Base-by-base conservation (phyloP, 2,329 filamentous ascomycete species). In the Sporothrix variecibatus region DNA sequence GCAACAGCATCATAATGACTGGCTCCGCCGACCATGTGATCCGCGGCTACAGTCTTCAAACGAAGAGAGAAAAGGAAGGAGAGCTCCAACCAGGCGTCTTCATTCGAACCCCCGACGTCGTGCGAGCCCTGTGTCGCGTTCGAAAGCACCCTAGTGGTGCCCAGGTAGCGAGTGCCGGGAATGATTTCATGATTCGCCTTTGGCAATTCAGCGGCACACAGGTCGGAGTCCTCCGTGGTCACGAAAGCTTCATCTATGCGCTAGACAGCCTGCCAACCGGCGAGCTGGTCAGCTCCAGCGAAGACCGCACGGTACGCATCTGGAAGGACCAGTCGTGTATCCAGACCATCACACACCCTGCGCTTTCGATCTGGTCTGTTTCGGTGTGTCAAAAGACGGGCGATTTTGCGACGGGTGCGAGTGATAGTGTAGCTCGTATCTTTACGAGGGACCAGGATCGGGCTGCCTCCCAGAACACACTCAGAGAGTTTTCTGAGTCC, bases 341-440 rank as follows among this genome's bases (percentile, higher is more conserved):
- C 64, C 96, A 99, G 82, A 98, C 95, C 53, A 98, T 99, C 77
- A 98, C 95, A 0, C 94, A 98, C 79, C 96, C 96, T 12, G 96
- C 96, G 11, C 97, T 98, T 73, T 98, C 95, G 0, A 95, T 99
- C 5, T 99, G 96, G 96, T 87, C 90, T 17, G 94, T 99, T 23
- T 93, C 94, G n/a, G 93, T 89, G 12, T 96, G 93, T 79, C 80
- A 87, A 0, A 90, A 94, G 76, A 97, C 89, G 67, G 95, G 96
- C 28, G 97, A 99, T 79, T 95, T 99, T 75, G 94, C 94, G n/a
- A 93, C 93, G 2, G 96, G 95, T 43, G 92, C 95, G 38, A 99
- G 95, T 81, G 96, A 99, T 80, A 91, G 93, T 73, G 85, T 95
- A 62, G 91, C 94, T 9, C 91, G 96, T 60, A 86, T 98, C 74